Conservation (phyloP, 2,329 filamentous ascomycete genomes). For the Pyrenochaeta sp. region DNA sequence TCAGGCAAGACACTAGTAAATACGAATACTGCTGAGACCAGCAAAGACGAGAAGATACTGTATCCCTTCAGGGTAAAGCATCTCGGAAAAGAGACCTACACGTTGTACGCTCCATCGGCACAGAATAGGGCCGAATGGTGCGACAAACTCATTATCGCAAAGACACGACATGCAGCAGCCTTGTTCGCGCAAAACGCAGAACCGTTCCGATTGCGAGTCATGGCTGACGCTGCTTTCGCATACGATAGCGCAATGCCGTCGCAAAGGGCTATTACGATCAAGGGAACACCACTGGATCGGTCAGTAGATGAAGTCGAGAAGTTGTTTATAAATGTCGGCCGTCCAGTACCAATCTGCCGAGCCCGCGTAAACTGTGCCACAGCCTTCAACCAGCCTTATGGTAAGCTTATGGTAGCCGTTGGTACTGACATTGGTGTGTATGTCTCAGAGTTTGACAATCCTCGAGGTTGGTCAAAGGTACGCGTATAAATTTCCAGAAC, state of each 20-base stretch:
- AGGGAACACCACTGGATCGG: constrained; percentile 88
- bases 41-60: constrained; percentile 77
- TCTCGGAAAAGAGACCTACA: constrained; percentile 91
- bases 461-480: constrained; percentile 89
- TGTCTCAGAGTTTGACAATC: constrained; percentile 86
- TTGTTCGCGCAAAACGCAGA: constrained; percentile 93
- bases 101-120: constrained; percentile 81
- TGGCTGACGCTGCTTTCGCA: constrained; percentile 90
- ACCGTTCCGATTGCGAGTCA: constrained; percentile 88
- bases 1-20: constrained; percentile 61
- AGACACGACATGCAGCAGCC: constrained; percentile 89
- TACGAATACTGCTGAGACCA: constrained; percentile 58
- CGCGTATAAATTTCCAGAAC: constrained; percentile 44
- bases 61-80: constrained; percentile 98
- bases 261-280: constrained; percentile 76
- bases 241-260: constrained; percentile 69
- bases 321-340: constrained; percentile 69
- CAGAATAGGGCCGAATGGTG: constrained; percentile 88
- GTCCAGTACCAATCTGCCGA: constrained; percentile 80
- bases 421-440: constrained; percentile 96
- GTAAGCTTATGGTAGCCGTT: constrained; percentile 88
- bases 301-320: constrained; percentile 89
- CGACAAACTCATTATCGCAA: constrained; percentile 90
- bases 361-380: constrained; percentile 93
- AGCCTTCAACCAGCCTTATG: constrained; percentile 81